Evolutionary conservation across 75 land plant species (phyloP), one percentile per base, ranked within the genome.

Genomic region (Adiantum capillusveneris): DNA sequence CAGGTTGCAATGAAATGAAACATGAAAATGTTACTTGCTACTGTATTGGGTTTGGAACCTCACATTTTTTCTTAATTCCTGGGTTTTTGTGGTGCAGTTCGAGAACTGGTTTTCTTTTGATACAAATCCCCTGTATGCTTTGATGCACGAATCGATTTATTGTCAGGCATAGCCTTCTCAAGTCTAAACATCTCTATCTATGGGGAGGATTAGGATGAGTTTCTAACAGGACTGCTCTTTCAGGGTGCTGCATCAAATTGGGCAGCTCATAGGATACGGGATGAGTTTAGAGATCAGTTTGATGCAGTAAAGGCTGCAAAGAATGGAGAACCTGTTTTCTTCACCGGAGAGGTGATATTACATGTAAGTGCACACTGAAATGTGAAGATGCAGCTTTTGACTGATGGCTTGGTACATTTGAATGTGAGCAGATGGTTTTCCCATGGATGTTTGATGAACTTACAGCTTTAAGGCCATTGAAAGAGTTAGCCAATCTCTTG

Each of bases 361-460:
- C 2, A 31, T n/a, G 2, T 37, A 48, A 19, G 6, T 48, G 9
- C 20, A 16, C 20, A 5, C 5, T 9, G 18, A 20, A 11, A 48
- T 16, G 5, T 48, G 20, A 20, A 9, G 5, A 18, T 48, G 20
- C 20, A 18, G 20, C 13, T 13, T 18, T 13, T 11, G 9, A 18
- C 5, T 13, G 51, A 13, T 12, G 20, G 5, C 6, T 48, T 5
- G 13, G 9, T 19, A 5, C 5, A 11, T 13, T 48, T 11, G 13
- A 20, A 28, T 59, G 53, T 57, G 19, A 42, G 49, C 79, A 94
- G 98, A 94, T 94, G 98, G 69, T 94, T 26, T 94, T 88, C 65
- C 98, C 98, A 39, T 94, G 98, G 98, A 79, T 94, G 79, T 94
- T 89, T 56, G 96, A 94, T 67, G 98, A 94, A 46, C 70, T 94